These are phyloP conservation scores for Papiliotrema flavescens DNA, from an alignment of 1,284 basidiomycete genomes.

Conservation along the genomic window DNA sequence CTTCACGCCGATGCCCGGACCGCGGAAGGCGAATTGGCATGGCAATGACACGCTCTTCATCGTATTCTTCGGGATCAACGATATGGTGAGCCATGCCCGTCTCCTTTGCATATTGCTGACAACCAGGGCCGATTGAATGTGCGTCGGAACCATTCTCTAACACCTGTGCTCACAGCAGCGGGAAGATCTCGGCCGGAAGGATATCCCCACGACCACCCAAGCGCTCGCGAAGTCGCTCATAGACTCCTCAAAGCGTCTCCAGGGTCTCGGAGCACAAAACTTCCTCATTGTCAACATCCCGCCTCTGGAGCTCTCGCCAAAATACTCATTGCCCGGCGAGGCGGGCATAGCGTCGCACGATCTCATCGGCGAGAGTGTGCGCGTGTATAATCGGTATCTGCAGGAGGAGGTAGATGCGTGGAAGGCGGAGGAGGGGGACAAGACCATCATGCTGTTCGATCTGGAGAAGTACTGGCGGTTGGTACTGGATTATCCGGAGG, in stretches of 20 bases:
- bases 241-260: not conserved
- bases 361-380: not conserved
- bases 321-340: constrained; percentile 5
- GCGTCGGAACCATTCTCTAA: not conserved
- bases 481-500: constrained; percentile 13
- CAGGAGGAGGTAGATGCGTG: not conserved
- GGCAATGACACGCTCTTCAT: constrained; percentile 18
- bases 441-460: constrained; percentile 17
- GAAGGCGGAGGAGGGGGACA: constrained; percentile 4
- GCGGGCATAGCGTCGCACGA: constrained; percentile 2
- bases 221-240: constrained; percentile 8
- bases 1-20: constrained; percentile 19
- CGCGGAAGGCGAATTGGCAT: constrained; percentile 15
- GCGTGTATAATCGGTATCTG: constrained; percentile 1
- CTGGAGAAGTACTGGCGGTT: constrained; percentile 12
- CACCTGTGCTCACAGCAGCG: constrained; percentile 1
- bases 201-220: constrained; percentile 9
- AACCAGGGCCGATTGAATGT: constrained; percentile 13
- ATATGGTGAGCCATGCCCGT: constrained; percentile 11
- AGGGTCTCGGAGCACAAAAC: not conserved
- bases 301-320: constrained; percentile 9
- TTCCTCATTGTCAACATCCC: constrained; percentile 10
- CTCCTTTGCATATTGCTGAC: not conserved
- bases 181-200: constrained; percentile 12
- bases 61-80: constrained; percentile 22